Evolutionary conservation across 352 stramenopile species (phyloP).

Genomic region (Phytopythium kandeliae): DNA sequence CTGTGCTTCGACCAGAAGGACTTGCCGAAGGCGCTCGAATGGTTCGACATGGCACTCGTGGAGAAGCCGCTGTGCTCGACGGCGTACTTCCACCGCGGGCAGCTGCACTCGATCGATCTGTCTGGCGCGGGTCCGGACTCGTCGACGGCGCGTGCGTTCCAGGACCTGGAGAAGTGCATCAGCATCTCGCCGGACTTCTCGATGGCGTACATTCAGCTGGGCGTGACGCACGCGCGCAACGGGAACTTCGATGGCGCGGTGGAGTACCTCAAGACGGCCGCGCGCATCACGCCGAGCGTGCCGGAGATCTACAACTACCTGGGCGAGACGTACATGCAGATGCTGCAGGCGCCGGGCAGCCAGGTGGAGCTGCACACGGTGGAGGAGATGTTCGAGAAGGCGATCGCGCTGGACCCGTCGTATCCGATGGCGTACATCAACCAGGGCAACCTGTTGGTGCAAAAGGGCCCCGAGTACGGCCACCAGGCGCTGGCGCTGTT

Average conservation of each 20-base stretch:
- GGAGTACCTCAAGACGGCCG: constrained; percentile 56
- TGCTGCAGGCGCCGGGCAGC: constrained; percentile 49
- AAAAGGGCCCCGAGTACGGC: constrained; percentile 65
- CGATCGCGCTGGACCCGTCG: constrained; percentile 67
- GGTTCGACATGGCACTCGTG: constrained; percentile 66
- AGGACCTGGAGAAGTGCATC: constrained; percentile 70
- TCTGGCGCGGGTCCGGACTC: constrained; percentile 40
- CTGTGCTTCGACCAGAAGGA: constrained; percentile 83
- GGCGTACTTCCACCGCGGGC: constrained; percentile 77
- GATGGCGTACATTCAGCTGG: constrained; percentile 82
- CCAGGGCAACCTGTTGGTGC: constrained; percentile 73
- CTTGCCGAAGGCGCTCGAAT: constrained; percentile 57
- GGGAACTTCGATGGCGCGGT: constrained; percentile 70
- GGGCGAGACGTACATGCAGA: constrained; percentile 86
- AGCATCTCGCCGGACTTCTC: constrained; percentile 64
- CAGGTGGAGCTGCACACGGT: constrained; percentile 49
- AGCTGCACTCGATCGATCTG: constrained; percentile 78
- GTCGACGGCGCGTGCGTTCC: constrained; percentile 45
- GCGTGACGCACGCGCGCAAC: constrained; percentile 64
- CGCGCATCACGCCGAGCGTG: constrained; percentile 62
- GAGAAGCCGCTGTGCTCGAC: constrained; percentile 67
- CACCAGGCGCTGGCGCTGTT: constrained; percentile 69
- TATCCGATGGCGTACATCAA: constrained; percentile 88
- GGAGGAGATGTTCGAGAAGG: constrained; percentile 77
- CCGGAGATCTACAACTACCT: constrained; percentile 85